Evolutionary conservation across 179 eudicot species (phyloP), one percentile per base, ranked within the genome.

Genomic region (Corrigiola litoralis): DNA sequence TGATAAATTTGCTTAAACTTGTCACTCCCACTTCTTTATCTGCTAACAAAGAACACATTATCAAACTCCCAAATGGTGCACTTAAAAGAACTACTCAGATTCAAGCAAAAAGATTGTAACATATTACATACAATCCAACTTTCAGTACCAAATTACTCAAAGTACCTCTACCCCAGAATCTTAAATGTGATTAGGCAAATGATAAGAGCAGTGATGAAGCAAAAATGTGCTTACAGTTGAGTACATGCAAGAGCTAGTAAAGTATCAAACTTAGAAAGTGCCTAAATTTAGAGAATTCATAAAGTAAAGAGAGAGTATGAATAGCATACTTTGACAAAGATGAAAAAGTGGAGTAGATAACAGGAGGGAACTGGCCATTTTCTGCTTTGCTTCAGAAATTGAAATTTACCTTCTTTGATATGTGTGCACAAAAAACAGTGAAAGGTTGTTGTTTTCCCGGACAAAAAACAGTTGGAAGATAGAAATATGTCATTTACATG

Each of bases 11-110:
- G 53, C 76, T 58, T 47, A 67, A 16, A 34, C 45, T 58, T 67
- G 44, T 38, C 59, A 78, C 78, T 41, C 68, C 67, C 49, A 77
- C 73, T 77, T 67, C 75, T 61, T 75, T 81, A 64, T 69, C 89
- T 89, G 90, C 58, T 51, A 42, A 53, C n/a, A 67, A 57, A 23
- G 14, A 76, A 29, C 65, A 63, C 70, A 74, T 36, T 44, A 62
- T 67, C 56, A 67, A 45, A 46, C 37, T 25, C 53, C 61, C 45
- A 46, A 4, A 33, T 46, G n/a, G n/a, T n/a, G n/a, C n/a, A n/a
- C n/a, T n/a, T n/a, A n/a, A n/a, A n/a, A n/a, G 14, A 56, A 34
- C 44, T 0, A 0, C n/a, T n/a, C 44, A 40, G n/a, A 40, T 12
- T 40, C 28, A 42, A 56, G 37, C 3, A 57, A 18, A 20, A 2